phyloP scores from a whole-genome alignment of 2,329 filamentous ascomycete genomes.

The Pseudogymnoascus sp. region DNA sequence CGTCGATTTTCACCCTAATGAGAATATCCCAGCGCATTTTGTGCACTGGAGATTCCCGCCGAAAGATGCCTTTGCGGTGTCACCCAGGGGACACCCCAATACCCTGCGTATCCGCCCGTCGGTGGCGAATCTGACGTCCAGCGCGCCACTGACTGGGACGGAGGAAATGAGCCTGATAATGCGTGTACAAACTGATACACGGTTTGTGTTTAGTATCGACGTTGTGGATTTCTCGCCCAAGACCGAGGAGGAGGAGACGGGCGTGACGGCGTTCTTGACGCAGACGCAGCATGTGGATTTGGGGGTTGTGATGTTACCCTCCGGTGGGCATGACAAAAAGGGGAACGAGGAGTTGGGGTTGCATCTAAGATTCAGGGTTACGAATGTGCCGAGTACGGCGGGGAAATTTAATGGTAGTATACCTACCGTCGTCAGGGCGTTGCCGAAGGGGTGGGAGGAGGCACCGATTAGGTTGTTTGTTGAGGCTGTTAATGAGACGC shows the following conservation, averaged over 20 bases:
- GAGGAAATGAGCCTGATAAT: slow-evolving; percentile 44
- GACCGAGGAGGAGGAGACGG: slow-evolving; percentile 39
- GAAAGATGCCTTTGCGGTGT: slow-evolving; percentile 38
- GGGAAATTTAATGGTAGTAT: slow-evolving; percentile 35
- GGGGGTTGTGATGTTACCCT: slow-evolving; percentile 25
- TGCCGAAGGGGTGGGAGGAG: slow-evolving; percentile 33
- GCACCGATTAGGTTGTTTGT: neutral
- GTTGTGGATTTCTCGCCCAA: slow-evolving; percentile 34
- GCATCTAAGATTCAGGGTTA: neutral
- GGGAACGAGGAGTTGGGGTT: neutral
- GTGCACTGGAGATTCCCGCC: slow-evolving; percentile 48
- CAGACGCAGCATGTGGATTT: slow-evolving; percentile 46
- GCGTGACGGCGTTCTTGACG: slow-evolving; percentile 44
- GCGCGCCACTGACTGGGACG: slow-evolving; percentile 40
- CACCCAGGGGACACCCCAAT: slow-evolving; percentile 33
- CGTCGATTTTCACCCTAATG: slow-evolving; percentile 38
- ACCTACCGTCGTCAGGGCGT: slow-evolving; percentile 30
- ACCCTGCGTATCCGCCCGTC: slow-evolving; percentile 42
- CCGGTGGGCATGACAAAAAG: neutral
- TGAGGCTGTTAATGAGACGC: neutral
- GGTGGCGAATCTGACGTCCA: slow-evolving; percentile 44
- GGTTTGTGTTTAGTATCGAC: slow-evolving; percentile 43
- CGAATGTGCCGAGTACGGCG: neutral
- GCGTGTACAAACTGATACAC: slow-evolving; percentile 45
- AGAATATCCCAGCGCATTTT: slow-evolving; percentile 43